A percentile compares a stretch with the other conserved stretches of the same genome.
These are phyloP conservation scores for Glarea lozoyensis DNA, from an alignment of 495 filamentous ascomycete species.

Conservation along the genomic window DNA sequence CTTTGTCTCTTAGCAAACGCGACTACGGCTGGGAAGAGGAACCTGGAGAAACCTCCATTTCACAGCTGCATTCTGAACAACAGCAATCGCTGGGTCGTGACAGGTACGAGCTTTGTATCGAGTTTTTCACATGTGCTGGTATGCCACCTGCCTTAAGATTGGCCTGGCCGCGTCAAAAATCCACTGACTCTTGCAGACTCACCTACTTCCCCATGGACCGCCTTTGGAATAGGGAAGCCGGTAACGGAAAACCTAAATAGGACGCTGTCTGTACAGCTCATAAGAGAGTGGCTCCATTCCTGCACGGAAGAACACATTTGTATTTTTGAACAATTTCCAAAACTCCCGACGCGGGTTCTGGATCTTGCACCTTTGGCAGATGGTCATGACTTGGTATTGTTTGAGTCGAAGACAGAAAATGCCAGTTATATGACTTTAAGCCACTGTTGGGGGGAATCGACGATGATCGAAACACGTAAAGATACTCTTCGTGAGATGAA, in stretches of 20 bases:
- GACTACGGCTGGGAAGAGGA: conserved; percentile 2
- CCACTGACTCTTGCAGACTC: neutral
- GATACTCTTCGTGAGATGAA: conserved; percentile 1
- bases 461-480: conserved; percentile 1
- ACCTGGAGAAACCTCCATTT: neutral
- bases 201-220: neutral
- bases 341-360: conserved; percentile 2
- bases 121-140: conserved; percentile 2
- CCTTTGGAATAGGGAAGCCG: neutral
- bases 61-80: neutral
- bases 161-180: neutral
- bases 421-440: conserved; percentile 2
- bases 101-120: neutral
- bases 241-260: conserved; percentile 2
- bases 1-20: neutral
- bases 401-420: neutral
- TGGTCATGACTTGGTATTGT: neutral
- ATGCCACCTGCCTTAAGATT: neutral
- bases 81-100: neutral
- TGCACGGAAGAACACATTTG: conserved; percentile 3
- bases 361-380: conserved; percentile 2
- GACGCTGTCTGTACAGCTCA: conserved; percentile 1
- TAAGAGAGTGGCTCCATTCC: neutral
- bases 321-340: conserved; percentile 2
- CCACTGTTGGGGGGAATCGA: conserved; percentile 2